Percentiles rank a stretch among this genome's conserved stretches.
Conservation (phyloP, 2,329 filamentous ascomycete genomes). For the Talaromyces sp. region DNA sequence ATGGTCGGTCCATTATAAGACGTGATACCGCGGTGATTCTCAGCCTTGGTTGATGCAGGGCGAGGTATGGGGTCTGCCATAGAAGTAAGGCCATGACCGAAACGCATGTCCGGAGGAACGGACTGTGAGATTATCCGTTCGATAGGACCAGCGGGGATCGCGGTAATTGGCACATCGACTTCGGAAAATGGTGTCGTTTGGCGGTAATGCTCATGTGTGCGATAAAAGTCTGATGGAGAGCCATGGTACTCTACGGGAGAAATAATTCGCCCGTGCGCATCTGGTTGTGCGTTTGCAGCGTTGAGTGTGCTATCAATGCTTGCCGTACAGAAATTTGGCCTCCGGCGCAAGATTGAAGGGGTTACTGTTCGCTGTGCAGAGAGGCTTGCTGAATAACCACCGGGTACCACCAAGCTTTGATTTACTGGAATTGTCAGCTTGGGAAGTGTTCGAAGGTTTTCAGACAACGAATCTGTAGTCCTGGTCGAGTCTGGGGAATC, state of each 20-base stretch:
- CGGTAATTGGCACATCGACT: conserved; percentile 78
- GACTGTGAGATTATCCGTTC: conserved; percentile 79
- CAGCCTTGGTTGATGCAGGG: conserved; percentile 35
- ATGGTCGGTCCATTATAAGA: conserved; percentile 15
- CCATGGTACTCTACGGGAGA: conserved; percentile 59
- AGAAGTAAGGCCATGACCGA: conserved; percentile 43
- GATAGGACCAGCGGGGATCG: conserved; percentile 64
- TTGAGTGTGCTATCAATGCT: conserved; percentile 4
- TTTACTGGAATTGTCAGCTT: conserved; percentile 51
- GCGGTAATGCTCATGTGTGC: conserved; percentile 37
- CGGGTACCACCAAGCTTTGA: conserved; percentile 22
- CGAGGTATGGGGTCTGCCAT: conserved; percentile 42
- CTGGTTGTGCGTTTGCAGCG: conserved; percentile 36
- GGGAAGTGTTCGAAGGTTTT: conserved; percentile 52
- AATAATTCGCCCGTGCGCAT: conserved; percentile 18
- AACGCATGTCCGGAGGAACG: conserved; percentile 90
- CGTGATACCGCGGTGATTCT: conserved; percentile 29
- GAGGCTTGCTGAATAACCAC: conserved; percentile 14
- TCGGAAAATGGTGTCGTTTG: conserved; percentile 86
- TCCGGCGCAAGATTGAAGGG: conserved; percentile 18
- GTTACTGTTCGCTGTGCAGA: conserved; percentile 27
- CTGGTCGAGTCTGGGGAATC: conserved; percentile 24
- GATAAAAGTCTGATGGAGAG: conserved; percentile 52
- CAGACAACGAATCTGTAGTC: conserved; percentile 36
- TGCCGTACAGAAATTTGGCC: conserved; percentile 11